Conservation (phyloP, 2,329 filamentous ascomycete species). For the Cladophialophora yegresii region DNA sequence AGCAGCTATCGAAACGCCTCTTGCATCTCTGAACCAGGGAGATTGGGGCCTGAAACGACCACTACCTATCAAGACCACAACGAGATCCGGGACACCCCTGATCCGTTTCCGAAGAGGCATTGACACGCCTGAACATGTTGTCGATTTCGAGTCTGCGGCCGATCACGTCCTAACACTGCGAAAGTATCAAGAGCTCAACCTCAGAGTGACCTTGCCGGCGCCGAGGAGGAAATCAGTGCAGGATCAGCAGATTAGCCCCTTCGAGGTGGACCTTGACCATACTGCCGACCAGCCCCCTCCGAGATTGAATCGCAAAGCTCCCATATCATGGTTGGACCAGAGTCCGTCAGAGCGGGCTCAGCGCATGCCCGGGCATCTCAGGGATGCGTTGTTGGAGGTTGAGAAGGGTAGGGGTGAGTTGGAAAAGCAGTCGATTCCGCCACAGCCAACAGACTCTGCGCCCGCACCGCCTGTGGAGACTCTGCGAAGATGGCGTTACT, state of each 20-base stretch:
- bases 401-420: slow-evolving; percentile 4
- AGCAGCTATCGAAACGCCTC: slow-evolving; percentile 77
- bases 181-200: slow-evolving; percentile 81
- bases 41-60: slow-evolving; percentile 93
- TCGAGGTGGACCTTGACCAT: slow-evolving; percentile 36
- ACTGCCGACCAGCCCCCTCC: slow-evolving; percentile 24
- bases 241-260: slow-evolving; percentile 38
- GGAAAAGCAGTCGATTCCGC: slow-evolving; percentile 4
- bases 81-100: slow-evolving; percentile 70
- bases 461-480: slow-evolving; percentile 2
- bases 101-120: slow-evolving; percentile 71
- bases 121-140: slow-evolving; percentile 84
- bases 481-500: slow-evolving; percentile 55
- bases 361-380: slow-evolving; percentile 30
- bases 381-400: slow-evolving; percentile 24
- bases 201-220: slow-evolving; percentile 52
- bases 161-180: slow-evolving; percentile 78
- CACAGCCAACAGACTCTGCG: slow-evolving; percentile 4
- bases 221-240: slow-evolving; percentile 9
- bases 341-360: slow-evolving; percentile 23
- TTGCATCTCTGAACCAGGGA: slow-evolving; percentile 70
- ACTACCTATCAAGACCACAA: slow-evolving; percentile 74
- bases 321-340: slow-evolving; percentile 24
- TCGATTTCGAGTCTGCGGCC: slow-evolving; percentile 79
- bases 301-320: not conserved